phyloP scores from a whole-genome alignment of 2,329 filamentous ascomycete genomes.

The Scytalidium lignicola region DNA sequence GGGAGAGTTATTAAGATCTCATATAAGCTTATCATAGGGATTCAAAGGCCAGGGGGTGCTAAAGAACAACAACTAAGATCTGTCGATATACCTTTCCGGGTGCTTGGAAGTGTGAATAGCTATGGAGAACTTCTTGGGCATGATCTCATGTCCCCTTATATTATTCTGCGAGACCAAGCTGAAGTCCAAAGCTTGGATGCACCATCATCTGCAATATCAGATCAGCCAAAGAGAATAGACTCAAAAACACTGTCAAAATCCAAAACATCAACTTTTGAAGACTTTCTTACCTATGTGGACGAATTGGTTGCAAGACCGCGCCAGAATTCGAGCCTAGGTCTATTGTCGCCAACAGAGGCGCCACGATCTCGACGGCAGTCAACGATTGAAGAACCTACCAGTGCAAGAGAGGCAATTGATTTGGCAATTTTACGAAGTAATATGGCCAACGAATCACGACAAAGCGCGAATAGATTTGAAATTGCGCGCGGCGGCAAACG shows the following conservation, averaged over 20 bases:
- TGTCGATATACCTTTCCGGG: slow-evolving; percentile 88
- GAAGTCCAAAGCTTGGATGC: slow-evolving; percentile 21
- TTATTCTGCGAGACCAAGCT: slow-evolving; percentile 80
- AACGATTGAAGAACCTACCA: slow-evolving; percentile 49
- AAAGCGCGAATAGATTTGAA: slow-evolving; percentile 89
- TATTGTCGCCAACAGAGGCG: slow-evolving; percentile 67
- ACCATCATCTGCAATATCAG: slow-evolving; percentile 6
- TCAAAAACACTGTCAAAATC: slow-evolving; percentile 26
- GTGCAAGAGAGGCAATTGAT: slow-evolving; percentile 82
- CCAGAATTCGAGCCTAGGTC: slow-evolving; percentile 48
- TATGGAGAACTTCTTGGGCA: slow-evolving; percentile 86
- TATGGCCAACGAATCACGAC: slow-evolving; percentile 58
- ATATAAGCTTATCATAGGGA: slow-evolving; percentile 87
- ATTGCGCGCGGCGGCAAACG: slow-evolving; percentile 87
- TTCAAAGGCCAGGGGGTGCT: slow-evolving; percentile 73
- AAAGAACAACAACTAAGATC: slow-evolving; percentile 81
- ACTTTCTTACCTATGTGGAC: slow-evolving; percentile 74
- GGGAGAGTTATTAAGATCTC: slow-evolving; percentile 92
- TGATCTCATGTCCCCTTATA: slow-evolving; percentile 90
- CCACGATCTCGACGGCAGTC: slow-evolving; percentile 52
- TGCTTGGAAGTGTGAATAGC: slow-evolving; percentile 87
- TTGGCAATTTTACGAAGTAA: slow-evolving; percentile 84
- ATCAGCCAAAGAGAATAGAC: slow-evolving; percentile 9
- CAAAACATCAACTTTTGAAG: slow-evolving; percentile 41
- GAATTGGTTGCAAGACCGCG: slow-evolving; percentile 60